Conservation (phyloP, 208 protist species). For the Naegleria gruberi region DNA sequence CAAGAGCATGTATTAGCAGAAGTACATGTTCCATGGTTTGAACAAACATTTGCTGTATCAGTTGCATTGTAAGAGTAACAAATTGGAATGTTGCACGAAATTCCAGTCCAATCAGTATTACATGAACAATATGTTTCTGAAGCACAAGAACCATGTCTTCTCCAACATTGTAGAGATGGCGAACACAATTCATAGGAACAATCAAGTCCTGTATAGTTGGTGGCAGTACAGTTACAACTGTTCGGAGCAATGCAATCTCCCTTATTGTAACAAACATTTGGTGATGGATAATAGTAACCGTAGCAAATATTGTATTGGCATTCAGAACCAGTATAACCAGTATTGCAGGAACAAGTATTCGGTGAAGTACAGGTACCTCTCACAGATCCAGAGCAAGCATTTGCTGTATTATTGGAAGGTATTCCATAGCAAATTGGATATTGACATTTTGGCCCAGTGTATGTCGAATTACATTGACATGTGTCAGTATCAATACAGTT, state of each 20-base stretch:
- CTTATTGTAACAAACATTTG: not conserved
- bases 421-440: slow-evolving; percentile 10
- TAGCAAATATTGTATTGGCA: not conserved
- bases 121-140: not conserved
- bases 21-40: not conserved
- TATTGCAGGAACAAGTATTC: not conserved
- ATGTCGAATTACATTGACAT: not conserved
- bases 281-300: not conserved
- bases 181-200: not conserved
- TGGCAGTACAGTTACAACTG: not conserved
- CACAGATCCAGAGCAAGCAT: not conserved
- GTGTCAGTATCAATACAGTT: not conserved
- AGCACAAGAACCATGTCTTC: not conserved
- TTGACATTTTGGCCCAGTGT: not conserved
- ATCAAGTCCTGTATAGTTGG: not conserved
- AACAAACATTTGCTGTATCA: not conserved
- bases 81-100: not conserved
- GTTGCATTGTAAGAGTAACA: not conserved
- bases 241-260: not conserved
- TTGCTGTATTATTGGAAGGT: not conserved
- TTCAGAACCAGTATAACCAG: not conserved
- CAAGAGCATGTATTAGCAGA: not conserved
- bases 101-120: not conserved
- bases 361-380: not conserved
- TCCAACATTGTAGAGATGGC: not conserved